Base-by-base conservation (phyloP, 1,139 yeast species). In the Trichomonascaceae sp. region DNA sequence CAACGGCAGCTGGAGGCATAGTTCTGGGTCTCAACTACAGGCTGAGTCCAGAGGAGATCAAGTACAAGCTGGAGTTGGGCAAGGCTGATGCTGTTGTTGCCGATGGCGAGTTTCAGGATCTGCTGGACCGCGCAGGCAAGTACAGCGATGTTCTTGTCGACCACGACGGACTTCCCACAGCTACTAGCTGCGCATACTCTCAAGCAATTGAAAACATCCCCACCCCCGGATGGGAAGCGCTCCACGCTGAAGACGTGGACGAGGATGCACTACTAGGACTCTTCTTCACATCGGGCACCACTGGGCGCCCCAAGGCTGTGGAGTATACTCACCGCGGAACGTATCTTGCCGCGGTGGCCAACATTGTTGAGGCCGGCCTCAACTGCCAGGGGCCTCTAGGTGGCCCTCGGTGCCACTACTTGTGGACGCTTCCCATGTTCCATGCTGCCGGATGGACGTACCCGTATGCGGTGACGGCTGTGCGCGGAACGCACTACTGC, bases 241-340 rank as follows among this genome's bases (percentile, higher is more conserved):
- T 54, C 13, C 42, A 47, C 31, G 47, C 47, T 28, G 54, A 52
- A 30, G 36, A 48, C 33, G 39, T 47, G n/a, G 55, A 54, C 27
- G 63, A 58, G 33, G 43, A 53, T 34, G 40, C 44, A 8, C 34
- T 51, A 11, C 30, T 56, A 20, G 58, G 58, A 4, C 47, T 57
- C 16, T 56, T 50, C 37, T 80, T 76, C 57, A 79, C 92, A 4
- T 71, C 81, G 3, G 87, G 89, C 20, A 76, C 87, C 17, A 76
- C 87, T 2, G 85, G 85, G n/a, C 54, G 62, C 34, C 87, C 89
- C 13, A 78, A 78, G 51, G 89, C 84, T 23, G 87, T 76, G 5
- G 74, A 71, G 35, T 65, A 75, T 50, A 65, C 74, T 5, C 80
- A 77, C 38, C 53, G 62, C 4, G 60, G 60, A 4, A 51, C 52